Evolutionary conservation across 345 rosid genomes (phyloP), one percentile per base, ranked within the genome.

Genomic region (Syzygium aqueum): DNA sequence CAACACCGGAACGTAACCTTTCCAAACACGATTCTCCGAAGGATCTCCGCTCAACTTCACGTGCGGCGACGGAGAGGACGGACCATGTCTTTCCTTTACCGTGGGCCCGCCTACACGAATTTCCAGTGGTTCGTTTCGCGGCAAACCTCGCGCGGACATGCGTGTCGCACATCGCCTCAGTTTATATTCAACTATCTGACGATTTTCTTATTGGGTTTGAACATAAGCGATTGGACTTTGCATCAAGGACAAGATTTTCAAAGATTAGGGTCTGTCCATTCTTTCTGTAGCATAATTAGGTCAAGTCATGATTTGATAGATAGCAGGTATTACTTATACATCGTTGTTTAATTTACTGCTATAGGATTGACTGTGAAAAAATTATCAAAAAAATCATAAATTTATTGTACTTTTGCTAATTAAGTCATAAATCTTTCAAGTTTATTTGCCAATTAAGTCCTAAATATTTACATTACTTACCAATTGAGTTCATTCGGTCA

Each of bases 21-120:
- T 53, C 28, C 85, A 86, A 89, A 85, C 89, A 86, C 9, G 19
- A 30, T n/a, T 46, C 30, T 49, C n/a, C 86, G 88, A 86, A 8
- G 86, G 6, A 57, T 37, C 21, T 30, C 3, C 13, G 61, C 13
- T 27, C 46, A 61, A 28, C 85, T 83, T 90, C 85, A 27, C 43
- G 25, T 78, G 84, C 8, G 40, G 50, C 30, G 87, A n/a, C n/a
- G 77, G 57, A 63, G 87, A 52, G 23, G 82, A 82, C 37, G 23
- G 3, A 27, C 82, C n/a, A 8, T 43, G 21, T 4, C 43, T 57
- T 40, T 84, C 88, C 88, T 82, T 83, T 6, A 67, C 59, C 86
- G 61, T 87, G 88, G 80, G 73, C 25, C 33, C 25, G 25, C 46
- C 23, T 1, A 0, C 46, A 33, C 25, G 78, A 67, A 16, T 11